Base-by-base conservation (phyloP, 768 basidiomycete genomes). In the Leccinum olivaceopallidum region DNA sequence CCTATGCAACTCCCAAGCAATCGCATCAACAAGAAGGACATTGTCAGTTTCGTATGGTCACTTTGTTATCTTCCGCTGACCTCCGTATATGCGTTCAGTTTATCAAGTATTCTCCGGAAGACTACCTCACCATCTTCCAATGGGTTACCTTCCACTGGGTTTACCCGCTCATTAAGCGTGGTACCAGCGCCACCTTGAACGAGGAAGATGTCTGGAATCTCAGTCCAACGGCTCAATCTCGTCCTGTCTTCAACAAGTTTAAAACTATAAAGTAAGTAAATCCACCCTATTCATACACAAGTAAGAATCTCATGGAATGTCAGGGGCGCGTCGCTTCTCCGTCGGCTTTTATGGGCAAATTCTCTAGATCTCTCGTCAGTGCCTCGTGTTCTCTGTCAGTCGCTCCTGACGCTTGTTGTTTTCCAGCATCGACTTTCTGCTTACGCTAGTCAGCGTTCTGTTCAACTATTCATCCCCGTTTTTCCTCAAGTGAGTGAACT, bases 391-490 rank as follows among this genome's bases (percentile, higher is more conserved):
- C 22, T 24, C 2, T 37, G 20, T 5, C 6, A 12, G 5, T 32
- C 24, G 32, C 34, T 55, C 57, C 18, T 59, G 22, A 53, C 2
- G 0, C 50, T 48, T 3, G 53, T 48, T 28, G 4, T 36, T 47
- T 52, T 56, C 55, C 48, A 85, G 83, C 30, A 61, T 92, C 49
- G 93, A 95, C 69, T 86, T 88, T 61, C 14, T 65, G 2, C 75
- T 94, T 47, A 92, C 93, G 0, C 75, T 87, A 60, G 68, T 87
- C 58, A 86, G 86, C 64, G 86, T 94, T 32, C 32, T 82, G 0
- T 88, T 93, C 75, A 89, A 89, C 65, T 96, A 94, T 73, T 80
- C 85, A 0, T 83, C 84, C 0, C 94, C 95, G 7, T 94, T 87
- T 77, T 94, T 95, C 77, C 80, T 97, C 49, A 93, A 91, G 84